Evolutionary conservation across 2,329 filamentous ascomycete genomes (phyloP), one percentile per base, ranked within the genome.

Genomic region (Domatiomyces globalis): DNA sequence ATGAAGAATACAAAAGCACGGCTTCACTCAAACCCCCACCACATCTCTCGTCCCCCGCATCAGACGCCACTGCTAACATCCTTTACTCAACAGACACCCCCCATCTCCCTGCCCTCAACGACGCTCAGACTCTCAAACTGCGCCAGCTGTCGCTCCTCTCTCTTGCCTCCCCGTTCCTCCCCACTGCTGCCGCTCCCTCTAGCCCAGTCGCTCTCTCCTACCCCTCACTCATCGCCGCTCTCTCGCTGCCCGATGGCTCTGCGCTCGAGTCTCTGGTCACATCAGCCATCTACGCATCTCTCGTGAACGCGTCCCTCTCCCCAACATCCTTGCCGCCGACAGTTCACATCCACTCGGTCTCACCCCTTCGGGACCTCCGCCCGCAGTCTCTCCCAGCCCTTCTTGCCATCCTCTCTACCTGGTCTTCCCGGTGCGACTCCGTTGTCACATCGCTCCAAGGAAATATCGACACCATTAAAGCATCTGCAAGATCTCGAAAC

Each of bases 131-230:
- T 44, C 77, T 82, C 57, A 98, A 98, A 71, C 84, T 98, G 44
- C 85, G 87, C 50, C 87, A 95, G 63, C 83, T 98, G 42, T 87
- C 88, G 18, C 80, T 98, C 55, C 76, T 98, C 45, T 84, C 86
- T 0, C 80, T 95, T 54, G 83, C 87, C 53, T 77, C 80, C 6
- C 58, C 58, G 4, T 59, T 61, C 47, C 49, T 53, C 15, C 36
- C 29, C 22, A 6, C 33, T 12, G 33, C 39, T 2, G 18, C 49
- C 46, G 33, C 50, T 20, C 56, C 53, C 8, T 48, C 27, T 17
- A 33, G 20, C n/a, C 74, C 77, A 46, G 67, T 71, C 51, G 79
- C 80, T 42, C 80, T 96, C 20, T 83, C 78, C 49, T 98, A 98
- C 70, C 64, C 72, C 18, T 72, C 77, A 29, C 79, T 96, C 19